Percentiles rank a stretch among this genome's conserved stretches.
phyloP scores from a whole-genome alignment of 2,329 filamentous ascomycete species.

The Tolypocladium ovalisporum region DNA sequence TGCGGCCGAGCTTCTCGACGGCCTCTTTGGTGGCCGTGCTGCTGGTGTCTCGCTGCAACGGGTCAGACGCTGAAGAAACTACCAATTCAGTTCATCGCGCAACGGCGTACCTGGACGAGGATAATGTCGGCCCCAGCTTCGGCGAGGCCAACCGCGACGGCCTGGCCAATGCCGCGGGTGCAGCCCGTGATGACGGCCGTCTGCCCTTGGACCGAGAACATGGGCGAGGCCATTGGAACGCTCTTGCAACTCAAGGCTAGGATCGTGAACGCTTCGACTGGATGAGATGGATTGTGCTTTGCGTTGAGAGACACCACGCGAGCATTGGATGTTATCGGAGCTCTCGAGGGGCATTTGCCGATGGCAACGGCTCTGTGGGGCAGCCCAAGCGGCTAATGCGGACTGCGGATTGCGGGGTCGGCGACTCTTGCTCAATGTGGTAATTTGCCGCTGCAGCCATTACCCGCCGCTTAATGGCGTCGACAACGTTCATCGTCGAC shows the following conservation, averaged over 20 bases:
- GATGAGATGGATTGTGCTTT: not conserved
- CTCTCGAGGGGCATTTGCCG: not conserved
- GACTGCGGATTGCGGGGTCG: not conserved
- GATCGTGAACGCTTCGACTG: not conserved
- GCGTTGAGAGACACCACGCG: not conserved
- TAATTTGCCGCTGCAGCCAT: not conserved
- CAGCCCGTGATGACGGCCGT: constrained; percentile 47
- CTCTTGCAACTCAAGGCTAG: not conserved
- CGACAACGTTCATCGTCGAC: too few relatives aligned
- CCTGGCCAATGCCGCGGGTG: constrained; percentile 46
- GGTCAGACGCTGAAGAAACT: not conserved
- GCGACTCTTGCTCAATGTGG: not conserved
- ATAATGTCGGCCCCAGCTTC: constrained; percentile 48
- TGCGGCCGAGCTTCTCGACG: constrained; percentile 55
- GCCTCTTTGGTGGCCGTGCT: constrained; percentile 44
- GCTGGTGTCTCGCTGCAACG: constrained; percentile 27
- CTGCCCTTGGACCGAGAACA: constrained; percentile 45
- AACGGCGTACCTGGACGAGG: constrained; percentile 34
- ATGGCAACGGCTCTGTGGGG: not conserved
- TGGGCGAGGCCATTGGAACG: constrained; percentile 9
- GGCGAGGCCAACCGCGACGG: constrained; percentile 45
- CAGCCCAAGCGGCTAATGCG: not conserved
- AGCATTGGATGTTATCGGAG: not conserved
- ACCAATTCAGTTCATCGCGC: not conserved
- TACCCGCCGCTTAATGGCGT: too few relatives aligned